Evolutionary conservation across 352 stramenopile species (phyloP).

Genomic region (Pilasporangium apinafurcum): DNA sequence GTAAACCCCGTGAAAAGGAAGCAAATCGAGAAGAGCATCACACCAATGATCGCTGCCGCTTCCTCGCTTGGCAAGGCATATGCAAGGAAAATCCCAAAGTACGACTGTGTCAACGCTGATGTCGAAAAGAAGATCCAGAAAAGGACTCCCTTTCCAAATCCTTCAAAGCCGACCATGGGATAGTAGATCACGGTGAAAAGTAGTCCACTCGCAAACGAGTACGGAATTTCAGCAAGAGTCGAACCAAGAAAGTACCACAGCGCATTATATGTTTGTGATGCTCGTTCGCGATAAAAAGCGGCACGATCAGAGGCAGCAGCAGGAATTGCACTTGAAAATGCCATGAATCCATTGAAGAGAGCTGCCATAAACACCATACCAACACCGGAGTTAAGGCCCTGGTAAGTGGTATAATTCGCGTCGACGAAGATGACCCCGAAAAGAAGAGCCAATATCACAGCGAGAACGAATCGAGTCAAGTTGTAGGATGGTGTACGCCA

Average conservation of each 20-base stretch:
- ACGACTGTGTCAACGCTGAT: slow-evolving; percentile 33
- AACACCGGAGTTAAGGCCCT: slow-evolving; percentile 11
- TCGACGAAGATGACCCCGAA: slow-evolving; percentile 37
- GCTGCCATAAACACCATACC: slow-evolving; percentile 83
- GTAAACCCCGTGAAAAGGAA: slow-evolving; percentile 33
- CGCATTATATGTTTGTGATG: slow-evolving; percentile 65
- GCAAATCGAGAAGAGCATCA: slow-evolving; percentile 26
- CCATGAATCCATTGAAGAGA: slow-evolving; percentile 79
- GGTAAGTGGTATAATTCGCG: slow-evolving; percentile 8
- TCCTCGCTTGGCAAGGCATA: slow-evolving; percentile 17
- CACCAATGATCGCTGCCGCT: slow-evolving; percentile 12
- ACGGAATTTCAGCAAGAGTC: slow-evolving; percentile 54
- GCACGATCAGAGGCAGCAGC: slow-evolving; percentile 75
- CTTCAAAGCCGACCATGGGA: slow-evolving; percentile 32
- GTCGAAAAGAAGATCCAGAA: slow-evolving; percentile 50
- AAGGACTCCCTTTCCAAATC: slow-evolving; percentile 32
- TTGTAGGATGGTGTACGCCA: slow-evolving; percentile 88
- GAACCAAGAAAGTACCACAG: slow-evolving; percentile 22
- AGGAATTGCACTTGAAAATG: slow-evolving; percentile 74
- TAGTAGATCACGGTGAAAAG: slow-evolving; percentile 52
- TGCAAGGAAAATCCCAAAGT: slow-evolving; percentile 60
- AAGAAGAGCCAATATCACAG: slow-evolving; percentile 68
- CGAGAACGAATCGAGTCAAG: slow-evolving; percentile 53
- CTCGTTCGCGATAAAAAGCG: slow-evolving; percentile 85
- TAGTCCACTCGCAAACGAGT: slow-evolving; percentile 19